Percentiles rank a stretch among this genome's conserved stretches.
Evolutionary conservation across 2,329 filamentous ascomycete species (phyloP).

Genomic region (Clarireedia paspali): DNA sequence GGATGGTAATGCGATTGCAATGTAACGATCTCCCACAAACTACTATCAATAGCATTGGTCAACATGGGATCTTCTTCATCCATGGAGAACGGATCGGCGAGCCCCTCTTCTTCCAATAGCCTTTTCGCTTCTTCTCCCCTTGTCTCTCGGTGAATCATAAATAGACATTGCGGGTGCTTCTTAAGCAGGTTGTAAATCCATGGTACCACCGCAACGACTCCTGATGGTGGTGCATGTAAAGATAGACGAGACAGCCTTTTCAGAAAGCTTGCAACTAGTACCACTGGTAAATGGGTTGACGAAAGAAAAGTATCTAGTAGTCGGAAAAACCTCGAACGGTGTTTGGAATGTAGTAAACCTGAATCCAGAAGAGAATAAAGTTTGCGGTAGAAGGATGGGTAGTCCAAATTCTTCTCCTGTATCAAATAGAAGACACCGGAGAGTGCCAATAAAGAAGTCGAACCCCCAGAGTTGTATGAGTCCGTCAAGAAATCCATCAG

Average conservation of each 20-base stretch:
- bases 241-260: conserved; percentile 82
- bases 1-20: conserved; percentile 92
- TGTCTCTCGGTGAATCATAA: conserved; percentile 83
- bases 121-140: conserved; percentile 50
- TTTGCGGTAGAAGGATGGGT: conserved; percentile 87
- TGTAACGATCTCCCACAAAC: conserved; percentile 89
- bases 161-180: conserved; percentile 82
- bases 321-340: conserved; percentile 89
- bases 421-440: conserved; percentile 95
- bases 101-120: conserved; percentile 50
- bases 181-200: conserved; percentile 95
- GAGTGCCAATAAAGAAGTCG: conserved; percentile 78
- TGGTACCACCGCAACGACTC: conserved; percentile 80
- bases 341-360: conserved; percentile 83
- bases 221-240: conserved; percentile 81
- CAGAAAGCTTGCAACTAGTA: conserved; percentile 89
- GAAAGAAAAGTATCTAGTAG: conserved; percentile 83
- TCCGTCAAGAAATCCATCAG: conserved; percentile 96
- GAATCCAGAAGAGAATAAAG: conserved; percentile 88
- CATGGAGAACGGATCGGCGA: conserved; percentile 68
- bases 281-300: conserved; percentile 86
- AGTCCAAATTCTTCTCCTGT: conserved; percentile 87
- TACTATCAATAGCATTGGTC: conserved; percentile 83
- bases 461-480: conserved; percentile 80
- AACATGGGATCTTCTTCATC: conserved; percentile 75